Conservation (phyloP, 345 rosid genomes). For the Draba incana region DNA sequence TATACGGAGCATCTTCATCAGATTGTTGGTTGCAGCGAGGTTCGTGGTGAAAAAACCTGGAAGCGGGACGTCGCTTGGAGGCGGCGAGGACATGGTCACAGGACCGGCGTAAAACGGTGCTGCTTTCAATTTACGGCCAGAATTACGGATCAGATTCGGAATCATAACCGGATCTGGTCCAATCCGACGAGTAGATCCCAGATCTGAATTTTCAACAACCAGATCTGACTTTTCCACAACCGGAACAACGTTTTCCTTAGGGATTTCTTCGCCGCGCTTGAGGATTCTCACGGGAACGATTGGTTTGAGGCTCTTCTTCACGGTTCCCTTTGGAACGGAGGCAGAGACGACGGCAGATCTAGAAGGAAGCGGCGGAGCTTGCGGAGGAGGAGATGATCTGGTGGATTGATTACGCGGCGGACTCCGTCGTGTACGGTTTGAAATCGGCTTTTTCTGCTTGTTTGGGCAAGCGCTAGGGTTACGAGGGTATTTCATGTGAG, state of each 20-base stretch:
- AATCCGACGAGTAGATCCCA: slow-evolving; percentile 41
- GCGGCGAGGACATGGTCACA: slow-evolving; percentile 76
- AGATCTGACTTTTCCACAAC: slow-evolving; percentile 15
- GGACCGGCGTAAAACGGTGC: slow-evolving; percentile 71
- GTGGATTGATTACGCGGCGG: slow-evolving; percentile 36
- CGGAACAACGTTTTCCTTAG: not conserved
- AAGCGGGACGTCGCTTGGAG: slow-evolving; percentile 87
- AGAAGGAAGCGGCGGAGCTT: slow-evolving; percentile 35
- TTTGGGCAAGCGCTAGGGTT: slow-evolving; percentile 38
- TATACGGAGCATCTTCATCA: slow-evolving; percentile 60
- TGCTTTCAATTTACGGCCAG: slow-evolving; percentile 30
- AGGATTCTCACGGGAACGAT: slow-evolving; percentile 55
- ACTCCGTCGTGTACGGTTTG: slow-evolving; percentile 53
- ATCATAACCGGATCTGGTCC: slow-evolving; percentile 46
- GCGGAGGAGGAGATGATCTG: slow-evolving; percentile 37
- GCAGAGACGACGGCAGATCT: slow-evolving; percentile 9
- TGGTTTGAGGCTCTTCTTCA: slow-evolving; percentile 14
- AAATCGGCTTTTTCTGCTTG: slow-evolving; percentile 38
- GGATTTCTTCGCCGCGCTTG: slow-evolving; percentile 64
- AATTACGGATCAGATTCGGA: slow-evolving; percentile 40
- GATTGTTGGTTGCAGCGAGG: slow-evolving; percentile 54
- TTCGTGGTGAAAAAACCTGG: slow-evolving; percentile 65
- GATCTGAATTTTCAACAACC: slow-evolving; percentile 38
- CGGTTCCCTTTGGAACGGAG: slow-evolving; percentile 1
- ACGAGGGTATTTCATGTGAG: slow-evolving; percentile 42